These are phyloP conservation scores for Eucalyptus pauciflora DNA, from an alignment of 345 rosid genomes.

Conservation along the genomic window DNA sequence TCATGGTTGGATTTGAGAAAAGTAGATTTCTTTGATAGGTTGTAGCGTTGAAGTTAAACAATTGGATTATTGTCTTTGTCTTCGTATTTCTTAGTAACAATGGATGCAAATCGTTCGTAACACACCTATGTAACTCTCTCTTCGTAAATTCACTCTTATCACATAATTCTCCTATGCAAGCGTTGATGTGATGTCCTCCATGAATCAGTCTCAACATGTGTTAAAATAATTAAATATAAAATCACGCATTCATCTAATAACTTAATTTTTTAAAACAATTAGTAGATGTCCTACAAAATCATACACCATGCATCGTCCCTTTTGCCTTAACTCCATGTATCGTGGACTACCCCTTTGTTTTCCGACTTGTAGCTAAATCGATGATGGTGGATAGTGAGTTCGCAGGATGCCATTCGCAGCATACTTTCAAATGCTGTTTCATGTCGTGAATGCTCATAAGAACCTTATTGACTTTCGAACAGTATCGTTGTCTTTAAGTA, in stretches of 20 bases:
- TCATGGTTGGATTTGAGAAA: background rate
- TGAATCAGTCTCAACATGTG: background rate
- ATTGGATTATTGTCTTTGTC: background rate
- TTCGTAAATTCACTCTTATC: background rate
- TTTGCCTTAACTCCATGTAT: background rate
- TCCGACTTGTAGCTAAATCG: background rate
- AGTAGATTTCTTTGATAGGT: background rate
- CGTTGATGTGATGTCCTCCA: background rate
- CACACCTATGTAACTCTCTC: background rate
- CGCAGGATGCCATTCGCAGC: background rate
- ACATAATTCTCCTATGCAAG: background rate
- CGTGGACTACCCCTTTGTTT: background rate
- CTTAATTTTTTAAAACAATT: no score
- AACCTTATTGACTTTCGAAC: background rate
- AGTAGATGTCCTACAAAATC: rapidly evolving
- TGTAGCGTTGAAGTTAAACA: background rate
- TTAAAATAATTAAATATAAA: no score
- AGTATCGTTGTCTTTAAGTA: background rate
- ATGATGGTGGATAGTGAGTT: background rate
- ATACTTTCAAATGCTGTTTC: background rate
- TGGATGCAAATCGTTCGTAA: background rate
- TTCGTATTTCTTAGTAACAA: background rate
- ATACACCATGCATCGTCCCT: background rate
- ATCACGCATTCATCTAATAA: rapidly evolving
- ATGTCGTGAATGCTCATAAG: background rate